Percentiles rank a stretch among this genome's conserved stretches.
phyloP scores from a whole-genome alignment of 2,329 filamentous ascomycete genomes.

The Botrytis squamosa region DNA sequence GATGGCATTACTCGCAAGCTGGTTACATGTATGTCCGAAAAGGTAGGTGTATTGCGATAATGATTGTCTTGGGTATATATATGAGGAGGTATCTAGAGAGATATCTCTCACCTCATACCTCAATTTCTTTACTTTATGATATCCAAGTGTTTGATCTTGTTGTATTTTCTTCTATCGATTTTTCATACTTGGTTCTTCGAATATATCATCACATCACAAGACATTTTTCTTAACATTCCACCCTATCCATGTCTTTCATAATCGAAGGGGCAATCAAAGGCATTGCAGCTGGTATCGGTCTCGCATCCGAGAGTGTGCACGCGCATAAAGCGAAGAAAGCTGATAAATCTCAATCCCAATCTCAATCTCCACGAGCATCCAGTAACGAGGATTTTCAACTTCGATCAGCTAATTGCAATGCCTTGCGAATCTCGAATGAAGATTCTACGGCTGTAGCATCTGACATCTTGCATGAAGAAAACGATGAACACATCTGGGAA shows the following conservation, averaged over 20 bases:
- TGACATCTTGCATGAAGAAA: conserved; percentile 20
- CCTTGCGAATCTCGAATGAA: background rate
- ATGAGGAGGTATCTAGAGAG: background rate
- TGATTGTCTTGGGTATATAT: background rate
- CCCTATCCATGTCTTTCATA: background rate
- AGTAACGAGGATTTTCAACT: background rate
- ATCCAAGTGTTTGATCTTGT: background rate
- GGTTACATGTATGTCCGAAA: background rate
- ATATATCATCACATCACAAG: background rate
- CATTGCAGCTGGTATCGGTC: conserved; percentile 32
- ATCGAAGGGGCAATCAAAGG: conserved; percentile 22
- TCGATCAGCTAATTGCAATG: background rate
- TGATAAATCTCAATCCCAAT: background rate
- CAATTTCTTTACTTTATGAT: background rate
- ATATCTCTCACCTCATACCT: background rate
- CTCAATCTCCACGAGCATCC: background rate
- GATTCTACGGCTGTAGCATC: background rate
- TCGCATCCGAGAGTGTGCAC: conserved; percentile 31
- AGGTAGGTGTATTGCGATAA: background rate
- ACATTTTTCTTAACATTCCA: accelerated
- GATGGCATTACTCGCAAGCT: background rate
- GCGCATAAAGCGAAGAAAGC: conserved; percentile 12
- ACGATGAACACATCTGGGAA: conserved; percentile 33
- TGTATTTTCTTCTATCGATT: background rate
- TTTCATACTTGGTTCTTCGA: background rate